Conservation (phyloP, 768 basidiomycete species). For the Lactifluus echinatus region DNA sequence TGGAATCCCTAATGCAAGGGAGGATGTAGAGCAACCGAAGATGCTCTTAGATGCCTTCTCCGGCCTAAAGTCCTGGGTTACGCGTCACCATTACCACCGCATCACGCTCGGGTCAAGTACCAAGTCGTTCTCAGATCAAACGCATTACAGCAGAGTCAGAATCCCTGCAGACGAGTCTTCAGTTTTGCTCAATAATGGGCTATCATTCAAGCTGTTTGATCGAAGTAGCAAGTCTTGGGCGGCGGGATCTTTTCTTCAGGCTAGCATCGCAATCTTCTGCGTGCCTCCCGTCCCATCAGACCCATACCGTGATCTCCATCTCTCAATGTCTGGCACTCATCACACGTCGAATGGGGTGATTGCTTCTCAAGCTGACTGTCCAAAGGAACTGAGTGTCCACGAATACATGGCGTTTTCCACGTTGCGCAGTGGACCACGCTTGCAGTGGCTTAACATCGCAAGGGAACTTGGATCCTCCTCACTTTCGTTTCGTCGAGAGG, state of each 20-base stretch:
- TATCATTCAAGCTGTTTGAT: slow-evolving; percentile 10
- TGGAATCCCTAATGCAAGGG: neutral
- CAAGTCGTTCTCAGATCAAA: neutral
- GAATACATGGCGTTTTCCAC: slow-evolving; percentile 39
- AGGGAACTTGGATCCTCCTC: slow-evolving; percentile 35
- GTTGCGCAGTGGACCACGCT: slow-evolving; percentile 35
- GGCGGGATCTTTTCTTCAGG: neutral
- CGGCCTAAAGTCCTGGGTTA: neutral
- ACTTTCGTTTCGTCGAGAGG: slow-evolving; percentile 33
- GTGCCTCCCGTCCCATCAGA: neutral
- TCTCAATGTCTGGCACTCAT: neutral
- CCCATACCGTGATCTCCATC: slow-evolving; percentile 1
- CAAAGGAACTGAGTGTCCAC: slow-evolving; percentile 33
- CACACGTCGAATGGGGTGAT: slow-evolving; percentile 35
- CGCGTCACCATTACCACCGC: neutral
- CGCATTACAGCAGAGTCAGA: neutral
- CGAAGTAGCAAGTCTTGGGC: neutral
- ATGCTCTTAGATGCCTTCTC: neutral
- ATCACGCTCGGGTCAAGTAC: slow-evolving; percentile 10
- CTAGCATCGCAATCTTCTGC: neutral
- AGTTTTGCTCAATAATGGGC: slow-evolving; percentile 1
- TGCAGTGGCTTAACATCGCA: slow-evolving; percentile 46
- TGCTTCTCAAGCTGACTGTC: slow-evolving; percentile 35
- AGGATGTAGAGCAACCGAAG: neutral
- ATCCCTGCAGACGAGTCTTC: slow-evolving; percentile 2